These are phyloP conservation scores for Xylaria grammica DNA, from an alignment of 495 filamentous ascomycete species.

Conservation along the genomic window DNA sequence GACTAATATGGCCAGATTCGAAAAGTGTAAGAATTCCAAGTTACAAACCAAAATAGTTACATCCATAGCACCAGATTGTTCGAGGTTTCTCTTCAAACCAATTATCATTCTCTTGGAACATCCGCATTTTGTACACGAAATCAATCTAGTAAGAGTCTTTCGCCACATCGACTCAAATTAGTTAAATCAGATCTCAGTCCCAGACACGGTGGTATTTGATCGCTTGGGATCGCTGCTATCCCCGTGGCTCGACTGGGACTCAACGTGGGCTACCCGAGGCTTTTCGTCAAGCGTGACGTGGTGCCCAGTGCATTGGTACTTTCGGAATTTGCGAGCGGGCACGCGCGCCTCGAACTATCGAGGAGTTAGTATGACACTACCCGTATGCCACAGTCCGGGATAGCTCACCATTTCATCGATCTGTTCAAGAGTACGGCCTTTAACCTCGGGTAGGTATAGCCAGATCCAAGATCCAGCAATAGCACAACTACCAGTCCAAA, in stretches of 20 bases:
- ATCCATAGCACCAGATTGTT: too few species aligned
- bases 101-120: too few species aligned
- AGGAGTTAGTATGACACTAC: conserved; percentile 2
- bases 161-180: too few species aligned
- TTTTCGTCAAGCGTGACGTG: conserved; percentile 30
- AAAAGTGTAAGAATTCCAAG: too few species aligned
- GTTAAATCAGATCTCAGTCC: too few species aligned
- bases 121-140: too few species aligned
- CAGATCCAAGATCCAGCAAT: conserved; percentile 52
- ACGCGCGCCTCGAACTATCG: conserved; percentile 51
- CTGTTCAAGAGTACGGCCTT: conserved; percentile 56
- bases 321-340: conserved; percentile 53
- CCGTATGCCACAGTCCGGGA: background rate
- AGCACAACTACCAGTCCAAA: conserved; percentile 51
- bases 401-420: conserved; percentile 59
- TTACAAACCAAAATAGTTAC: too few species aligned
- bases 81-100: too few species aligned
- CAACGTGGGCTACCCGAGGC: conserved; percentile 25
- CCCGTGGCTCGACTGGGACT: conserved; percentile 18
- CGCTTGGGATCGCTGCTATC: background rate
- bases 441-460: conserved; percentile 60
- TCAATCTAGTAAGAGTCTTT: too few species aligned
- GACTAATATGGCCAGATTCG: too few species aligned
- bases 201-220: background rate
- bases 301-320: conserved; percentile 47